Evolutionary conservation across 805 yeast species (phyloP).

Genomic region (Wickerhamomyces canadensis): DNA sequence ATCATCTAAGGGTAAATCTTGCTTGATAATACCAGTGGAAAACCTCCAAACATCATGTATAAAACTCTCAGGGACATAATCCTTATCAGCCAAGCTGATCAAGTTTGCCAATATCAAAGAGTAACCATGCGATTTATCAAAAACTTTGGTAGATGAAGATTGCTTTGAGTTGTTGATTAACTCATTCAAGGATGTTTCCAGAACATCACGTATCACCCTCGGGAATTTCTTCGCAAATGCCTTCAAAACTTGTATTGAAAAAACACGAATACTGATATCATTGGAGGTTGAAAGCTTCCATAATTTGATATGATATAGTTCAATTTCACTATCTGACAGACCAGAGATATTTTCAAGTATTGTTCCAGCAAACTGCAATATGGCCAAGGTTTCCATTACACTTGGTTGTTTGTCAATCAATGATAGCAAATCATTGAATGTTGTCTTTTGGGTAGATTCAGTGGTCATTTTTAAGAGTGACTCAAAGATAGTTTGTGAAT

Average conservation of each 20-base stretch:
- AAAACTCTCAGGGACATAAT: constrained; percentile 39
- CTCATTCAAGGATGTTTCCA: constrained; percentile 29
- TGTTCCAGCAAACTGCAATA: constrained; percentile 21
- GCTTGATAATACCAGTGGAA: constrained; percentile 32
- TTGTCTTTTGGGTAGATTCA: constrained; percentile 28
- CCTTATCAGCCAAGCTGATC: constrained; percentile 29
- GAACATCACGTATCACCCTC: constrained; percentile 30
- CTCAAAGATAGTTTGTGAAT: constrained; percentile 22
- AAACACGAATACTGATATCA: constrained; percentile 35
- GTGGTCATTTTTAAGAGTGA: constrained; percentile 22
- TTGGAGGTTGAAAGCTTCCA: constrained; percentile 33
- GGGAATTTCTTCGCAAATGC: constrained; percentile 29
- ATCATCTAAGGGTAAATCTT: constrained; percentile 27
- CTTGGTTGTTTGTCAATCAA: constrained; percentile 6
- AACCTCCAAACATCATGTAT: constrained; percentile 39
- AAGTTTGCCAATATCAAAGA: constrained; percentile 33
- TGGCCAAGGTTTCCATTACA: constrained; percentile 5
- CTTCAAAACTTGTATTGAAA: constrained; percentile 32
- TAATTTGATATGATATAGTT: constrained; percentile 24
- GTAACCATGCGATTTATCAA: constrained; percentile 33
- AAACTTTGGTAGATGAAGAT: constrained; percentile 18
- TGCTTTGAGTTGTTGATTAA: constrained; percentile 30
- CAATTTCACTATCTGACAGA: constrained; percentile 20
- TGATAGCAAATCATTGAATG: constrained; percentile 21
- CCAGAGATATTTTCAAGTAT: constrained; percentile 25